Conservation (phyloP, 805 yeast species). For the Candida michaelii region DNA sequence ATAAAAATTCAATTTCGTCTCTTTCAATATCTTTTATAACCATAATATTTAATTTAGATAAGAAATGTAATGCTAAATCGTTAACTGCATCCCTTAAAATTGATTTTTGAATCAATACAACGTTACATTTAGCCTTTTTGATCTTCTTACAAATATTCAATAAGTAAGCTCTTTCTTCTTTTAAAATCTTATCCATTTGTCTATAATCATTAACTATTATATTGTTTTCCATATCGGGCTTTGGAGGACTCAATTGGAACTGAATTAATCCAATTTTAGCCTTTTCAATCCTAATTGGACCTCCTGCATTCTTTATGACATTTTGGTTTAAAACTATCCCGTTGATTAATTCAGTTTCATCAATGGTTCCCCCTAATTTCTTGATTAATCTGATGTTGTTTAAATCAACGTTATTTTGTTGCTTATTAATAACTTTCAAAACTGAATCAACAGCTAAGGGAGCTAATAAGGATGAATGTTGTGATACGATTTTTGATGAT, state of each 20-base stretch:
- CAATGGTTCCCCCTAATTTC: conserved; percentile 97
- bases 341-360: conserved; percentile 87
- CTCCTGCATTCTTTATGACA: conserved; percentile 88
- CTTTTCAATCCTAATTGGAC: conserved; percentile 92
- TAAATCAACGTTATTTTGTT: conserved; percentile 71
- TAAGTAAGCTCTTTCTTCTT: conserved; percentile 95
- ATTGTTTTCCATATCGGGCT: conserved; percentile 96
- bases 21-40: conserved; percentile 94
- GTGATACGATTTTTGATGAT: conserved; percentile 93
- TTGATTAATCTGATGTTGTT: conserved; percentile 86
- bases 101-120: conserved; percentile 85
- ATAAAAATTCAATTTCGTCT: conserved; percentile 91
- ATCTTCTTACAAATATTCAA: conserved; percentile 93
- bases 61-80: conserved; percentile 90
- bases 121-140: conserved; percentile 96
- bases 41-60: conserved; percentile 89
- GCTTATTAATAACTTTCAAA: conserved; percentile 65
- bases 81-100: conserved; percentile 92
- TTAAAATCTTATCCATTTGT: conserved; percentile 97
- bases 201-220: conserved; percentile 97
- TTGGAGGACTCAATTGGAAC: conserved; percentile 94
- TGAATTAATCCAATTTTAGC: conserved; percentile 88
- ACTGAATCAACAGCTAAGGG: conserved; percentile 96
- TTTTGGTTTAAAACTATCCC: conserved; percentile 94
- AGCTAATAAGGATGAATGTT: conserved; percentile 79